Base-by-base conservation (phyloP, 2,329 filamentous ascomycete genomes). In the Neospermospora avenae region DNA sequence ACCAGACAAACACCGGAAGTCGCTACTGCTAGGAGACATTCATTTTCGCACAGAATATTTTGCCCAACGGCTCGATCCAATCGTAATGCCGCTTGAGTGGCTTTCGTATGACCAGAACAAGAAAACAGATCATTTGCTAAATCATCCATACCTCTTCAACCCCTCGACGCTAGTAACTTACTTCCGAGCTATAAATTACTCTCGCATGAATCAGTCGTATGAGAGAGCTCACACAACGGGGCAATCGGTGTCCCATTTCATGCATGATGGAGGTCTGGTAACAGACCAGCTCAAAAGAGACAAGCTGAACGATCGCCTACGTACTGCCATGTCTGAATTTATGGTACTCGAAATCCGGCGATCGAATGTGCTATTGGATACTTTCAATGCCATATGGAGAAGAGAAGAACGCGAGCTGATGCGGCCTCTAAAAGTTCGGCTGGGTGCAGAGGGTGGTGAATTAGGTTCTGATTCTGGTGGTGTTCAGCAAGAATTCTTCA, bases 401-500 rank as follows among this genome's bases (percentile, higher is more conserved):
- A 84, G 92, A 37, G 88, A 97, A 73, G 85, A 86, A 69, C 82
- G 89, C 37, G 91, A 97, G 75, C 78, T 98, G 3, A 78, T 93
- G 69, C 85, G 91, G 25, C 95, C 95, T 0, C 77, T 99, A 35
- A 96, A 96, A 69, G 88, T 99, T 8, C 87, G 91, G 54, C 84
- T 98, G 59, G 92, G 92, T 3, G 88, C 91, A 71, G 87, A 91
- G 35, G 80, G 81, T 56, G 91, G 91, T 31, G 95, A 98, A 73
- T 87, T 96, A 72, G 95, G 95, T 0, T 85, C 96, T 35, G 95
- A 99, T 73, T 91, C 93, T 52, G 95, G 95, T 45, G 95, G 95
- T 64, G 93, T 99, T 1, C 93, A 97, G 68, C 93, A 96, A 72
- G 95, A 99, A 65, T 98, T 96, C 72, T 98, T 99, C 76, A 86